Percentiles rank a stretch among this genome's conserved stretches.
phyloP scores from a whole-genome alignment of 2,329 filamentous ascomycete species.

The Periconia sp. region DNA sequence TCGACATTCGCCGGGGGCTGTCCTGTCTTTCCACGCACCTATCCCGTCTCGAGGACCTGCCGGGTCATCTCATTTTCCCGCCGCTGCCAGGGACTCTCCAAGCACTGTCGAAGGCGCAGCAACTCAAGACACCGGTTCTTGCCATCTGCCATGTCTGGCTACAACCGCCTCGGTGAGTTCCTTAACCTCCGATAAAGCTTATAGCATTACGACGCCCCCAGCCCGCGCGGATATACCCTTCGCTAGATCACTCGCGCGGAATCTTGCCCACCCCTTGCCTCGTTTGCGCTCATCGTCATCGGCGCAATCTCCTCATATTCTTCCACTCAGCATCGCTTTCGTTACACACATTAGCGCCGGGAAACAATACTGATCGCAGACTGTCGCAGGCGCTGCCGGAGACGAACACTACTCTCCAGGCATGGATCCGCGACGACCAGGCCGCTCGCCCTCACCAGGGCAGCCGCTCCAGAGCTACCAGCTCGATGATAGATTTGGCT shows the following conservation, averaged over 20 bases:
- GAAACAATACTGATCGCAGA: constrained; percentile 19
- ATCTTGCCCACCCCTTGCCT: constrained; percentile 5
- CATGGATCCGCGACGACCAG: constrained; percentile 60
- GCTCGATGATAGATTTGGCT: constrained; percentile 76
- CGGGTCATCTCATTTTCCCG: constrained; percentile 22
- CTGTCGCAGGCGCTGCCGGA: constrained; percentile 31
- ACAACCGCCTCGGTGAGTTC: constrained; percentile 45
- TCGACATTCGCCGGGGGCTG: constrained; percentile 17
- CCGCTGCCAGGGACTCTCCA: constrained; percentile 8
- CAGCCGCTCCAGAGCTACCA: constrained; percentile 80
- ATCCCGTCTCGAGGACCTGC: constrained; percentile 21
- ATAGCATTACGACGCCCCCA: constrained; percentile 15
- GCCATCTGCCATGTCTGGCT: constrained; percentile 36
- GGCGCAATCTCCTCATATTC: constrained; percentile 3
- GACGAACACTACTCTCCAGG: constrained; percentile 33
- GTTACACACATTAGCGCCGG: constrained; percentile 17
- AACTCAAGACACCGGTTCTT: constrained; percentile 12
- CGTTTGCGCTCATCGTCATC: constrained; percentile 2
- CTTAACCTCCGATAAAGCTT: constrained; percentile 3
- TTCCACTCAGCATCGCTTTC: constrained; percentile 10
- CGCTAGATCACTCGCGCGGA: constrained; percentile 15
- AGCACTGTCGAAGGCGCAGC: constrained; percentile 30
- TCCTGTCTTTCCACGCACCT: constrained; percentile 15
- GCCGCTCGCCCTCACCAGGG: constrained; percentile 74
- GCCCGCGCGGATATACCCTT: constrained; percentile 6